Base-by-base conservation (phyloP, 371 early-diverging fungal genomes). In the Mortierella sp. region DNA sequence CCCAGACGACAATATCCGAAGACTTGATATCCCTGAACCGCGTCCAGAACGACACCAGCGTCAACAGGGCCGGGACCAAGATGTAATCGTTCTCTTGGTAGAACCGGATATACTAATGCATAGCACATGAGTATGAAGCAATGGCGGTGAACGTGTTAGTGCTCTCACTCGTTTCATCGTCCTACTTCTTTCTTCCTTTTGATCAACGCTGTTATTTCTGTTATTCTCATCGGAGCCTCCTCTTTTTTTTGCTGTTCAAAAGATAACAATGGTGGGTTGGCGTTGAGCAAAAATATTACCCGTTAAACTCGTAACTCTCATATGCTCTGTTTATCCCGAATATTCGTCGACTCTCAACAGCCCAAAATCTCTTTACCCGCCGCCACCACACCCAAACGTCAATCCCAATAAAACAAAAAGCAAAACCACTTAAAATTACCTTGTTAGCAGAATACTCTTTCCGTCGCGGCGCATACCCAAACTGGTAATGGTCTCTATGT, bases 1-100 rank as follows among this genome's bases (percentile, higher is more conserved):
- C 96, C 97, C 96, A 97, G 24, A 98, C 96, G 58, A 98, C 98
- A 75, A 88, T 87, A 78, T 94, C 89, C 24, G 96, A 90, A 63
- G 90, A 88, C 29, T 93, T 91, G 83, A 98, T 97, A 75, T 91
- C 91, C 88, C 95, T 95, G 79, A 97, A 93, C 51, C 98, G 93
- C 58, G 98, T 98, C 88, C 93, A 90, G 74, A 95, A 91, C 0
- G 96, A 90, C 8, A 95, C 75, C 0, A 93, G 24, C 0, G 94
- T 96, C 74, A 96, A 87, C 27, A 89, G 35, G n/a, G 81, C 71
- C 2, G 93, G 91, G 46, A 92, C 91, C 43, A 93, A 75, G 7
- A 90, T 71, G 29, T 89, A 89, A 38, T 91, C 88, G 77, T 95
- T 87, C 74, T 89, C 63, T 77, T 92, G 90, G 38, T 88, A 90